Base-by-base conservation (phyloP, 805 yeast species). In the Candida yuanshanica region DNA sequence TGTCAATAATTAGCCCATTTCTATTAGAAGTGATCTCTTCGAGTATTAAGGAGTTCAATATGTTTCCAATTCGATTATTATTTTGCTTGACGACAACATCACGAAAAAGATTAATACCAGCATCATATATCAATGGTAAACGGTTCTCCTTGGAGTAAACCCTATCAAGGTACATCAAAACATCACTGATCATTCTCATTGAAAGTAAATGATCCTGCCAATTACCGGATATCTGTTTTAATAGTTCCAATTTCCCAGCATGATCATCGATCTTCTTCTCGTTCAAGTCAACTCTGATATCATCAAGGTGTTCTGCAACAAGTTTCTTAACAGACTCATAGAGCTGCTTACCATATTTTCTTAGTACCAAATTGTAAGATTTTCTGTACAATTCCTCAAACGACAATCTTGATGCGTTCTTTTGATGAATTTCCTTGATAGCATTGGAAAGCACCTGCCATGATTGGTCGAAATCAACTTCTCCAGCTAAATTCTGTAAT, bases 301-400 rank as follows among this genome's bases (percentile, higher is more conserved):
- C 48, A 46, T 62, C 51, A 8, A 85, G 58, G 53, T 79, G 81
- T 2, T 53, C 50, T 5, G 66, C 62, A 4, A 86, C 69, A 20
- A 76, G 62, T 4, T 46, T 51, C 21, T 71, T 61, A 12, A 84
- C 85, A 26, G 77, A 72, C 11, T 77, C 81, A 52, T 86, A 87
- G 2, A 86, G 62, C 50, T 67, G 67, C 31, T 71, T 77, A 8
- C 93, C 93, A 47, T 69, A 71, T 51, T 83, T 86, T 42, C 82
- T 67, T 23, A 88, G 62, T 2, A 88, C 95, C 36, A 88, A 54
- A 24, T 79, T 77, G 58, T 89, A 89, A 0, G 95, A 85, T 20
- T 79, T 78, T 39, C 95, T 66, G 59, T 90, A 90, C 0, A 89
- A 68, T 49, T 81, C 86, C 53, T 89, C 96, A 56, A 86, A 89